Evolutionary conservation across 2,329 filamentous ascomycete species (phyloP).

Genomic region (Exophiala sideris): DNA sequence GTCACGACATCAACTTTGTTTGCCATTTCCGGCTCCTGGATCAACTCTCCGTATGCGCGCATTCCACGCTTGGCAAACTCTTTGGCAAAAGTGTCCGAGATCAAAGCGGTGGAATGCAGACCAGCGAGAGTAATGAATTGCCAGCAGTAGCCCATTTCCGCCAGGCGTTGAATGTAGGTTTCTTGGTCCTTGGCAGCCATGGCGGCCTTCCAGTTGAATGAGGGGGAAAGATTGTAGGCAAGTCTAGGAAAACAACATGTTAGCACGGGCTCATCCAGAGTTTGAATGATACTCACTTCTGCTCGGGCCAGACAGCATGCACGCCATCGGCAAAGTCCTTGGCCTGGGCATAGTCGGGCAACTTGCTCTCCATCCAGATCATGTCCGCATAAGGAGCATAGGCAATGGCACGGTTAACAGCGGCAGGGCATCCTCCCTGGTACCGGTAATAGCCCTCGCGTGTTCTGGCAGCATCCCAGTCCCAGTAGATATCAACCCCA

Average conservation of each 20-base stretch:
- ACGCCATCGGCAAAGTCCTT: slow-evolving; percentile 91
- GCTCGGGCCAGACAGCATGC: slow-evolving; percentile 90
- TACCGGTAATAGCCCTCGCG: slow-evolving; percentile 94
- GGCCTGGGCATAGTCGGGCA: slow-evolving; percentile 87
- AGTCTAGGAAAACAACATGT: slow-evolving; percentile 56
- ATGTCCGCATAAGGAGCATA: slow-evolving; percentile 92
- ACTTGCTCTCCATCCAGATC: slow-evolving; percentile 99
- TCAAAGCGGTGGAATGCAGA: slow-evolving; percentile 90
- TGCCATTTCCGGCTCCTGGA: slow-evolving; percentile 97
- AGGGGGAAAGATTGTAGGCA: slow-evolving; percentile 95
- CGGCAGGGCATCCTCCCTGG: slow-evolving; percentile 85
- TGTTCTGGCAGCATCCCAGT: slow-evolving; percentile 93
- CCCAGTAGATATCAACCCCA: slow-evolving; percentile 79
- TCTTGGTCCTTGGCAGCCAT: slow-evolving; percentile 91
- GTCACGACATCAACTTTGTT: slow-evolving; percentile 88
- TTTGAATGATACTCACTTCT: slow-evolving; percentile 65
- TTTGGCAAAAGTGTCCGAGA: slow-evolving; percentile 81
- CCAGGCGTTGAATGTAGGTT: slow-evolving; percentile 92
- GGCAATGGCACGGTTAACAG: slow-evolving; percentile 82
- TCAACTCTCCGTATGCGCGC: slow-evolving; percentile 93
- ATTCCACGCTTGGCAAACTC: slow-evolving; percentile 81
- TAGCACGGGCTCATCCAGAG: neutral
- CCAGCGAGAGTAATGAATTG: slow-evolving; percentile 99
- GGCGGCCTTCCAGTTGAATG: slow-evolving; percentile 99
- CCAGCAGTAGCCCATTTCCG: slow-evolving; percentile 91